A percentile compares a stretch with the other conserved stretches of the same genome.
phyloP scores from a whole-genome alignment of 2,329 filamentous ascomycete genomes.

The Sporothrix schenckii region DNA sequence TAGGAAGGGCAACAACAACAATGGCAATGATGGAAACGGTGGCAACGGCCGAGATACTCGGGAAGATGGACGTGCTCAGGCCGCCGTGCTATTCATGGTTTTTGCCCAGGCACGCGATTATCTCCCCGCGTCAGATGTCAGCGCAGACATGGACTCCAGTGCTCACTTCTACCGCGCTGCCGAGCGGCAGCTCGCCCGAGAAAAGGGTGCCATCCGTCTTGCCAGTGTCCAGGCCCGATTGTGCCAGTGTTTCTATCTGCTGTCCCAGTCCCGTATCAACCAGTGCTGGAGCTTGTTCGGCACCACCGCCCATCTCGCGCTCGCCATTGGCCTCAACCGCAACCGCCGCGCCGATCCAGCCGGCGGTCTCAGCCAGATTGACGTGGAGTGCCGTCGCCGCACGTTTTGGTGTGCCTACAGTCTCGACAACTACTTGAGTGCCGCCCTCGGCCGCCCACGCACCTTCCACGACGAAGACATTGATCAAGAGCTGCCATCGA shows the following conservation, averaged over 20 bases:
- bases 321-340: constrained; percentile 48
- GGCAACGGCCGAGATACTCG: not conserved
- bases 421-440: constrained; percentile 66
- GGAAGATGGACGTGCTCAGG: constrained; percentile 25
- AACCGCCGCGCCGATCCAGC: constrained; percentile 39
- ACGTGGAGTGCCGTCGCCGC: constrained; percentile 47
- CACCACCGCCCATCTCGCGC: constrained; percentile 46
- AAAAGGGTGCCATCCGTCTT: constrained; percentile 46
- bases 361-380: constrained; percentile 41
- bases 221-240: constrained; percentile 49
- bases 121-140: not conserved
- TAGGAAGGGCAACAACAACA: not conserved
- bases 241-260: constrained; percentile 49
- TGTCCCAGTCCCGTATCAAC: constrained; percentile 52
- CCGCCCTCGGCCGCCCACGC: constrained; percentile 62
- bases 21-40: no score
- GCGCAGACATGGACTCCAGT: constrained; percentile 34
- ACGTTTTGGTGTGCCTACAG: constrained; percentile 68
- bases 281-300: constrained; percentile 54
- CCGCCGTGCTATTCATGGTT: constrained; percentile 45
- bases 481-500: constrained; percentile 60
- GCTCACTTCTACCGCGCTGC: constrained; percentile 44
- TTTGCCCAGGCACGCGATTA: constrained; percentile 46
- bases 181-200: constrained; percentile 46
- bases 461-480: constrained; percentile 68